phyloP scores from a whole-genome alignment of 192 early-diverging fungal species.

The Geranomyces michiganensis region DNA sequence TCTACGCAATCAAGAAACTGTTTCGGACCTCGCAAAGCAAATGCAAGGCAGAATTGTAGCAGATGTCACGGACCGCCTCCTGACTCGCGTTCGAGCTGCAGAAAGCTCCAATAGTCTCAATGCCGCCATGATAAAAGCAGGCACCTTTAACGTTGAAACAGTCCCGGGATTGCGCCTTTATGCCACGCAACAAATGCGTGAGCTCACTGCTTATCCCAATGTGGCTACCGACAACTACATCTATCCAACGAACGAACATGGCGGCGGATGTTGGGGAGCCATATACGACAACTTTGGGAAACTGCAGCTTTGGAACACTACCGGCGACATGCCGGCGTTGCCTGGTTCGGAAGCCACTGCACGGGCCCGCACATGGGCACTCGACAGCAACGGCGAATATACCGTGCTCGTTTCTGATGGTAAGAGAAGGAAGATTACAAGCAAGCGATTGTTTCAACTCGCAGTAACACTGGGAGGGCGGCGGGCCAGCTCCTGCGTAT shows the following conservation, averaged over 20 bases:
- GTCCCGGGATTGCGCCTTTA: not conserved
- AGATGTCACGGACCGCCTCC: not conserved
- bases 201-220: slow-evolving; percentile 2
- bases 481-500: not conserved
- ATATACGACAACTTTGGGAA: not conserved
- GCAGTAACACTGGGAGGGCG: not conserved
- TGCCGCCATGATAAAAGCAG: not conserved
- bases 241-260: not conserved
- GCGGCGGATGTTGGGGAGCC: slow-evolving; percentile 15
- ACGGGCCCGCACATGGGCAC: not conserved
- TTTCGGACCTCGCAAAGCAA: slow-evolving; percentile 3
- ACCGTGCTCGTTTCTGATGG: not conserved
- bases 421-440: too few species aligned
- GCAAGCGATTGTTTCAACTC: too few species aligned
- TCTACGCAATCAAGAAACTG: not conserved
- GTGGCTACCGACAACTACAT: not conserved
- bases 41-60: not conserved
- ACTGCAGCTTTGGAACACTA: not conserved
- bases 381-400: slow-evolving; percentile 1
- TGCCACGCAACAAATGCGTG: not conserved
- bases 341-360: not conserved
- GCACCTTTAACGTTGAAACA: not conserved
- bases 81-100: not conserved
- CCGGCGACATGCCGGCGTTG: not conserved
- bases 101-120: not conserved